Base-by-base conservation (phyloP, 345 rosid genomes). In the Heritiera fomes region DNA sequence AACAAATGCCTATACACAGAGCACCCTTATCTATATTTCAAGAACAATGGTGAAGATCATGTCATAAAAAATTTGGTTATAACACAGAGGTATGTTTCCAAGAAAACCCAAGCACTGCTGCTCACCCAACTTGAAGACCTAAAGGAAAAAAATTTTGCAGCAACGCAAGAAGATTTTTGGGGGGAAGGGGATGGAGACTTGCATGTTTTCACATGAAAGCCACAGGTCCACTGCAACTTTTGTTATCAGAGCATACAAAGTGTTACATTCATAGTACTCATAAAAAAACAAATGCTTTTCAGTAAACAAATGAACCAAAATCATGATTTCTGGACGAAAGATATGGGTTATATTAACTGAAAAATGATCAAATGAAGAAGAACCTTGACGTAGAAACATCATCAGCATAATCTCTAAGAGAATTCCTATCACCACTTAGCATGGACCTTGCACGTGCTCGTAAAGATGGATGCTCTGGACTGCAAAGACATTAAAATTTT, bases 371-470 rank as follows among this genome's bases (percentile, higher is more conserved):
- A 59, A 76, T 32, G 32, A 61, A 71, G 59, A 46, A 49, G 53
- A 84, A 95, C 99, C 99, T 95, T 79, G 99, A 86, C 56, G 89
- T 79, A 78, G 91, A 79, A 75, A 81, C 91, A 58, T 89, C 92
- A 80, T 90, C 87, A 46, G 85, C 78, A 79, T 82, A 88, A 82
- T 90, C 91, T 90, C 90, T 87, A 59, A 83, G 86, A 30, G 82
- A 80, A 78, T 88, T 90, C 80, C 87, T 83, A 75, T 95, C 92
- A 55, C 98, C 98, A 73, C 98, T 88, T 79, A 95, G 88, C 89
- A 91, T 87, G 82, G 97, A 95, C 28, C 61, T 18, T 18, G 61
- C 28, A 56, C 28, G 61, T 56, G 61, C 61, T 56, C 11, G 61
- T 18, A 56, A 56, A 56, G 61, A 56, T 56, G 62, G 62, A 20